Base-by-base conservation (phyloP, 2,329 filamentous ascomycete species). In the Paraconiothyrium brasiliense region DNA sequence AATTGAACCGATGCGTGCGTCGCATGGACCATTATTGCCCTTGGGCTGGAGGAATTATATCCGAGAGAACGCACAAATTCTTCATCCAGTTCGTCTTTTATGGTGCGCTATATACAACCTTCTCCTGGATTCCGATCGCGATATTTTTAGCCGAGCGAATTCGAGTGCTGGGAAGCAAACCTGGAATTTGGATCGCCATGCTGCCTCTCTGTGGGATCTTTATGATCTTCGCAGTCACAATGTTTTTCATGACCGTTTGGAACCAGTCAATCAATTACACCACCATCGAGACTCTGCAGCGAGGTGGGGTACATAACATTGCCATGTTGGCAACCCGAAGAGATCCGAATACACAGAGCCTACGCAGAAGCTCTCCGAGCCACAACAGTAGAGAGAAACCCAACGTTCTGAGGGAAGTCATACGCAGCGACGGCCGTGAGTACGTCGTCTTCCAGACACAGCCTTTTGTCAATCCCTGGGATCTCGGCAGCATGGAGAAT, bases 11-110 rank as follows among this genome's bases (percentile, higher is more conserved):
- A 47, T 98, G 94, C 73, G 91, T 97, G 24, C 82, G 86, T 44
- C 95, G 95, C 72, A 95, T 97, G 91, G 94, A 98, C 66, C 94
- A 98, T 74, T 95, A 94, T 71, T 99, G 95, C 73, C 95, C 94
- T 0, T 98, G 89, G 88, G 94, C 97, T n/a, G 94, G 94, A 4
- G 95, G 94, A 24, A 92, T 97, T 67, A 89, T 99, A 10, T 91
- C 89, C 0, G 94, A 97, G 76, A 93, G 88, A 1, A 83, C 90
- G 2, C 94, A 94, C 82, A 97, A 97, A 71, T 97, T 92, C 79
- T 98, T 99, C 73, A 82, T 93, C 11, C 95, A 97, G 68, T 97
- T 97, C 73, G 88, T 89, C 16, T 85, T 87, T 47, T 97, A 95
- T 76, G 88, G 88, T 1, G 81, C 87, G 4, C 70, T 92, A 4